These are phyloP conservation scores for Ustilago bromivora DNA, from an alignment of 1,284 basidiomycete genomes.

Conservation along the genomic window DNA sequence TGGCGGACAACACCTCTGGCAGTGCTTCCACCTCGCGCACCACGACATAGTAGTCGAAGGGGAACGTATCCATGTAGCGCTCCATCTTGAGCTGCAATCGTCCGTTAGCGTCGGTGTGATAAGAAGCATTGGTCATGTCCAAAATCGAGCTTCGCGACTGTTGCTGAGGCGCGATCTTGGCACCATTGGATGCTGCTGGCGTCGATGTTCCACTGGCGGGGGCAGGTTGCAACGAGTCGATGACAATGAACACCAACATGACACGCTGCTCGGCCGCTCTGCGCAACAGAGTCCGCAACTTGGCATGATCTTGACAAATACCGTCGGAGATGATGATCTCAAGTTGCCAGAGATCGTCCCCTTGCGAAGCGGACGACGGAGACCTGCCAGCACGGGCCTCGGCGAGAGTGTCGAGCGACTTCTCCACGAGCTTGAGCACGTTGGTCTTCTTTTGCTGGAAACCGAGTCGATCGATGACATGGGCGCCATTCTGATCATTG, in stretches of 20 bases:
- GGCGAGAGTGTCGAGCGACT: conserved; percentile 82
- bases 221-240: conserved; percentile 80
- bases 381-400: conserved; percentile 77
- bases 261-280: conserved; percentile 90
- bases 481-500: conserved; percentile 72
- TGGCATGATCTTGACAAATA: conserved; percentile 94
- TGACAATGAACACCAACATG: conserved; percentile 95
- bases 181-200: background rate
- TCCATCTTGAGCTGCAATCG: conserved; percentile 87
- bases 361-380: conserved; percentile 49
- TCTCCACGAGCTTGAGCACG: conserved; percentile 86
- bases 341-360: conserved; percentile 92
- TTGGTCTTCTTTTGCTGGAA: conserved; percentile 94
- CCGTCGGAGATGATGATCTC: conserved; percentile 99
- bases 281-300: conserved; percentile 82
- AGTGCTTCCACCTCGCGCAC: conserved; percentile 89
- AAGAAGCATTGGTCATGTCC: conserved; percentile 90
- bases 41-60: conserved; percentile 97
- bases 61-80: conserved; percentile 91
- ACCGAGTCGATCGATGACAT: conserved; percentile 84
- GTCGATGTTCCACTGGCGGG: conserved; percentile 41
- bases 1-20: conserved; percentile 90
- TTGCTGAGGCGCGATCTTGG: conserved; percentile 10
- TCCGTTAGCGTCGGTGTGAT: conserved; percentile 78
- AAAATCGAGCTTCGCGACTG: conserved; percentile 83